phyloP scores from a whole-genome alignment of 2,329 filamentous ascomycete species.

The Nemania sp. region DNA sequence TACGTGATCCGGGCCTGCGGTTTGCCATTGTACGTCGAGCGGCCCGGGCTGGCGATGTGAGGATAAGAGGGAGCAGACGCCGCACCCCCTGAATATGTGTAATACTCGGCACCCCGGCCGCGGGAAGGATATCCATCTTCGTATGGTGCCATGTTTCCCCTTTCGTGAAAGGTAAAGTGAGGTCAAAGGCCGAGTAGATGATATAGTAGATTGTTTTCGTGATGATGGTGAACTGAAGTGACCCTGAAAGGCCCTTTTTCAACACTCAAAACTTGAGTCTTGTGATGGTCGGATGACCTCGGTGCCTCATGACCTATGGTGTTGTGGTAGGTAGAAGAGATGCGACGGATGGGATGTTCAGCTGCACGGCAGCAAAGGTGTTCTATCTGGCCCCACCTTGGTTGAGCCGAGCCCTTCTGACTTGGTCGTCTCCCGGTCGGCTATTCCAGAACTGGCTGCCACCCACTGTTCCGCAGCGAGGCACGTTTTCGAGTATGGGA shows the following conservation, averaged over 20 bases:
- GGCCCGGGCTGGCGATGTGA: constrained; percentile 27
- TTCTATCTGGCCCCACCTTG: constrained; percentile 17
- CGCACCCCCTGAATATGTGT: constrained; percentile 24
- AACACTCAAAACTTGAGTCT: background rate
- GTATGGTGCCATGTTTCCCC: constrained; percentile 36
- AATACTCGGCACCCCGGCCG: constrained; percentile 29
- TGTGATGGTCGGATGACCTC: constrained; percentile 15
- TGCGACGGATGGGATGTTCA: constrained; percentile 18
- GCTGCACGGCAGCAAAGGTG: constrained; percentile 14
- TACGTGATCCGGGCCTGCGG: constrained; percentile 39
- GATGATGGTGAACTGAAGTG: too few species aligned
- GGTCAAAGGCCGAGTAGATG: background rate
- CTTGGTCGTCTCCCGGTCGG: background rate
- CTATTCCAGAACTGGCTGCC: background rate
- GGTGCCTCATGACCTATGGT: constrained; percentile 17
- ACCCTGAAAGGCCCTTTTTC: too few species aligned
- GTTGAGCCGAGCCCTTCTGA: background rate
- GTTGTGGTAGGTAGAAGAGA: constrained; percentile 18
- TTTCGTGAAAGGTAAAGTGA: constrained; percentile 3
- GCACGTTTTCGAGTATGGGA: background rate
- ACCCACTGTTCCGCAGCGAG: background rate
- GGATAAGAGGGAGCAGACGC: constrained; percentile 7
- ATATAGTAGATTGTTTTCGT: too few species aligned
- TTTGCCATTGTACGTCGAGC: constrained; percentile 27
- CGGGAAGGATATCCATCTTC: constrained; percentile 30